phyloP scores from a whole-genome alignment of 2,329 filamentous ascomycete species.

The Cercospora zeae-maydis region DNA sequence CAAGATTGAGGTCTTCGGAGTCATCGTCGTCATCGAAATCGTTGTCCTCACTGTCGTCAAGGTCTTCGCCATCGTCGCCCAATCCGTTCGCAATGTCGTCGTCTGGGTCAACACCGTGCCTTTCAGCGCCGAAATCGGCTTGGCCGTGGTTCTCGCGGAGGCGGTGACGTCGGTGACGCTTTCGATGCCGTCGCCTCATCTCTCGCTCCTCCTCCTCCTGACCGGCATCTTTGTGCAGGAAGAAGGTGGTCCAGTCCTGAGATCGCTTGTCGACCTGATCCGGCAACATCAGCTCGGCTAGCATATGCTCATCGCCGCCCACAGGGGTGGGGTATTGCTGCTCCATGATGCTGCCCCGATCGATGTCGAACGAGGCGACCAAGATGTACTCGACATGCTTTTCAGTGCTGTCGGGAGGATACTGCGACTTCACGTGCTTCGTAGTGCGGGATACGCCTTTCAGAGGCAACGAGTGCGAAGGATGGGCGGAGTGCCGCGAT shows the following conservation, averaged over 20 bases:
- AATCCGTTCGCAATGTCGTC: slow-evolving; percentile 50
- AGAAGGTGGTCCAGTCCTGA: slow-evolving; percentile 99
- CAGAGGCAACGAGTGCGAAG: slow-evolving; percentile 9
- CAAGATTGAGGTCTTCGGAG: slow-evolving; percentile 56
- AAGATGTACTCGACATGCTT: slow-evolving; percentile 99
- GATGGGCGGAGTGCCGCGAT: slow-evolving; percentile 8
- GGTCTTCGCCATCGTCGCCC: slow-evolving; percentile 44
- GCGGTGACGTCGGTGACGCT: slow-evolving; percentile 26
- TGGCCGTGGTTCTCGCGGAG: background rate
- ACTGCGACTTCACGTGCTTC: slow-evolving; percentile 46
- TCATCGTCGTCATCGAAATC: slow-evolving; percentile 46
- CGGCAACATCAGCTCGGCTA: slow-evolving; percentile 96
- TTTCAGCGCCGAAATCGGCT: background rate
- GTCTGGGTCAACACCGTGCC: slow-evolving; percentile 38
- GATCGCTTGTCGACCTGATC: slow-evolving; percentile 92
- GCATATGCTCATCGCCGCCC: slow-evolving; percentile 94
- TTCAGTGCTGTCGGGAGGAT: slow-evolving; percentile 51
- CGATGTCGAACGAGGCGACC: slow-evolving; percentile 95
- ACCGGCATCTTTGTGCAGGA: slow-evolving; percentile 90
- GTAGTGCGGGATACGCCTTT: slow-evolving; percentile 11
- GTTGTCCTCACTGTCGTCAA: slow-evolving; percentile 42
- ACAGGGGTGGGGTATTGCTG: slow-evolving; percentile 95
- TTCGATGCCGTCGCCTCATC: slow-evolving; percentile 48
- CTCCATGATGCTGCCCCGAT: slow-evolving; percentile 94
- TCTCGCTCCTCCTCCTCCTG: slow-evolving; percentile 73